Evolutionary conservation across 225 moss, liverwort and hornwort genomes (phyloP).

Genomic region (Ulota crispa): DNA sequence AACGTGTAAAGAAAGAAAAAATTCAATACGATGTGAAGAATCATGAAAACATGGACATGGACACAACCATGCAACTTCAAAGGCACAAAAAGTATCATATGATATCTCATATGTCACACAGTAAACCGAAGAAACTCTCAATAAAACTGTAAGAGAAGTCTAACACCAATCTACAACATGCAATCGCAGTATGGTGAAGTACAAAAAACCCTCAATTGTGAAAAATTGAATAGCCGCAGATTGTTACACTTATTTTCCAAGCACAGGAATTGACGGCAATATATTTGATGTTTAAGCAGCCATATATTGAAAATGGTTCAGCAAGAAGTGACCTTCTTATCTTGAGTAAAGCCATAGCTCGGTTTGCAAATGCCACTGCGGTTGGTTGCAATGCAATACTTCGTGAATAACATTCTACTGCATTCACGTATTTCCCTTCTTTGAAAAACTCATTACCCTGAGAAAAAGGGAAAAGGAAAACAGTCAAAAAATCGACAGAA

Average conservation of each 20-base stretch:
- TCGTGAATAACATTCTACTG: slow-evolving; percentile 89
- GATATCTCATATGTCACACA: not conserved
- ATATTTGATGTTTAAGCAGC: not conserved
- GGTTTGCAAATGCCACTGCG: slow-evolving; percentile 88
- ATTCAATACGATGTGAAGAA: not conserved
- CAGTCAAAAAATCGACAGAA: slow-evolving; percentile 1
- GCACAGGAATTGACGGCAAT: slow-evolving; percentile 9
- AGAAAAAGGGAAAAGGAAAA: not conserved
- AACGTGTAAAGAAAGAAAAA: slow-evolving; percentile 13
- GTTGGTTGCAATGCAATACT: slow-evolving; percentile 94
- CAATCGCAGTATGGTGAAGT: slow-evolving; percentile 14
- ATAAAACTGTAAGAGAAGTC: not conserved
- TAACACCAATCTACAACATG: not conserved
- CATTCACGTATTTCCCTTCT: slow-evolving; percentile 86
- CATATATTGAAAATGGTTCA: slow-evolving; percentile 25
- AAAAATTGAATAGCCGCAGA: not conserved
- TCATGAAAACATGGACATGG: not conserved
- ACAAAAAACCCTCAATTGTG: not conserved
- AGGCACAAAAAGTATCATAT: not conserved
- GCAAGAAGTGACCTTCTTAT: slow-evolving; percentile 72
- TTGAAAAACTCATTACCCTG: slow-evolving; percentile 94
- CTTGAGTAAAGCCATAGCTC: slow-evolving; percentile 94
- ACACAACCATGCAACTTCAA: slow-evolving; percentile 10
- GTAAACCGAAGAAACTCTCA: not conserved
- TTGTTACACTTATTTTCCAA: slow-evolving; percentile 16